phyloP scores from a whole-genome alignment of 1,139 yeast genomes.

The Schwanniomyces etchellsii region DNA sequence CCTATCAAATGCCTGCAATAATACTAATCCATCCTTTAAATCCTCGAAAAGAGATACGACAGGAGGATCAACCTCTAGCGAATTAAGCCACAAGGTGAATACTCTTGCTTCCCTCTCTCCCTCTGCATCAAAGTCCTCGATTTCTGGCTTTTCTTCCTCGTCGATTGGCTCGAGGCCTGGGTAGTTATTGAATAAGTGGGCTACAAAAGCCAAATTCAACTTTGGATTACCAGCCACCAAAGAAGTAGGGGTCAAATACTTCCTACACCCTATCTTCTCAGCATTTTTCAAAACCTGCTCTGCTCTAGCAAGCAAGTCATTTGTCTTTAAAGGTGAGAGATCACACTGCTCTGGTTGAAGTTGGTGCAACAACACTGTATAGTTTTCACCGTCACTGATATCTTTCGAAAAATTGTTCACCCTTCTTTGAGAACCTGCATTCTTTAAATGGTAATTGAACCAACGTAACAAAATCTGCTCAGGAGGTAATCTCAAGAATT shows the following conservation, averaged over 20 bases:
- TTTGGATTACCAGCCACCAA: constrained; percentile 95
- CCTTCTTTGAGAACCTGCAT: constrained; percentile 86
- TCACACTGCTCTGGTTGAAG: constrained; percentile 83
- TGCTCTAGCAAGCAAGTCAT: constrained; percentile 74
- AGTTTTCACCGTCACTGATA: constrained; percentile 92
- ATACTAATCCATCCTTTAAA: constrained; percentile 84
- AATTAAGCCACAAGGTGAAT: constrained; percentile 94
- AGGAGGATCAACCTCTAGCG: constrained; percentile 93
- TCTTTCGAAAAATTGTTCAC: constrained; percentile 84
- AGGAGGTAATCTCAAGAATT: constrained; percentile 92
- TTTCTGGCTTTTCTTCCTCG: constrained; percentile 82
- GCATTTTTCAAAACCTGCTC: constrained; percentile 82
- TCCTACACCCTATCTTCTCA: constrained; percentile 86
- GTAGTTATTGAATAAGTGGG: constrained; percentile 90
- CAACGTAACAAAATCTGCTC: constrained; percentile 95
- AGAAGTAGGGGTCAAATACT: constrained; percentile 89
- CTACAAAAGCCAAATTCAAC: constrained; percentile 93
- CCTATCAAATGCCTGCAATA: constrained; percentile 91
- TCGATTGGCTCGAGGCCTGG: constrained; percentile 97
- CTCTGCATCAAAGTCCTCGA: constrained; percentile 96
- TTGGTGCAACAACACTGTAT: constrained; percentile 83
- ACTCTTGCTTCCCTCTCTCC: constrained; percentile 99
- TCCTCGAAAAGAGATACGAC: constrained; percentile 90
- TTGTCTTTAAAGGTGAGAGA: constrained; percentile 68
- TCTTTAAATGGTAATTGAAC: constrained; percentile 94